A percentile compares a stretch with the other conserved stretches of the same genome.
Conservation (phyloP, 2,329 filamentous ascomycete genomes). For the Fusarium torulosum region DNA sequence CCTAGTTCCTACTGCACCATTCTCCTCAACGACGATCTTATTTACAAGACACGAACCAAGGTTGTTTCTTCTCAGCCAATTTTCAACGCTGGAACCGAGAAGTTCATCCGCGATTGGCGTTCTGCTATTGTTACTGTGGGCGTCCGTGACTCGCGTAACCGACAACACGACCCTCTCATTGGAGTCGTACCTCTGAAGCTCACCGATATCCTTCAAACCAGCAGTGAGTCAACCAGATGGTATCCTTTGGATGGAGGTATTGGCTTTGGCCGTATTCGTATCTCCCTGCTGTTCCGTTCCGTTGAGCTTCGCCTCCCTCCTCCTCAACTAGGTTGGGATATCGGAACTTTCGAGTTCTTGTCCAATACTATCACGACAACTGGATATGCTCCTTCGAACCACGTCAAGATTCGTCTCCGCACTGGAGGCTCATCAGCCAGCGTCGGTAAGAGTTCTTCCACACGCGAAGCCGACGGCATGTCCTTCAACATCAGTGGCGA, state of each 20-base stretch:
- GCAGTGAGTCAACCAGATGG: constrained; percentile 89
- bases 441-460: constrained; percentile 73
- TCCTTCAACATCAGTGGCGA: constrained; percentile 63
- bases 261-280: constrained; percentile 88
- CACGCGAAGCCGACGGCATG: constrained; percentile 67
- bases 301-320: constrained; percentile 89
- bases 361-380: constrained; percentile 76
- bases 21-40: constrained; percentile 85
- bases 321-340: constrained; percentile 89
- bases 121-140: constrained; percentile 87
- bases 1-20: constrained; percentile 97
- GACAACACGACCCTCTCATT: constrained; percentile 94
- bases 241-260: constrained; percentile 97
- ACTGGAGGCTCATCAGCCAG: constrained; percentile 86
- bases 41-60: constrained; percentile 95
- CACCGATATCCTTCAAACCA: constrained; percentile 87
- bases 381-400: constrained; percentile 71
- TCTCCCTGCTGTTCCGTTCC: constrained; percentile 90
- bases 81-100: constrained; percentile 95
- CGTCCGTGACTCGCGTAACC: constrained; percentile 87
- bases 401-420: constrained; percentile 81
- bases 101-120: constrained; percentile 93
- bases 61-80: constrained; percentile 95
- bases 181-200: constrained; percentile 91
- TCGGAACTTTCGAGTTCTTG: constrained; percentile 91